phyloP scores from a whole-genome alignment of 352 stramenopile genomes.

The Globisporangium irregulare region DNA sequence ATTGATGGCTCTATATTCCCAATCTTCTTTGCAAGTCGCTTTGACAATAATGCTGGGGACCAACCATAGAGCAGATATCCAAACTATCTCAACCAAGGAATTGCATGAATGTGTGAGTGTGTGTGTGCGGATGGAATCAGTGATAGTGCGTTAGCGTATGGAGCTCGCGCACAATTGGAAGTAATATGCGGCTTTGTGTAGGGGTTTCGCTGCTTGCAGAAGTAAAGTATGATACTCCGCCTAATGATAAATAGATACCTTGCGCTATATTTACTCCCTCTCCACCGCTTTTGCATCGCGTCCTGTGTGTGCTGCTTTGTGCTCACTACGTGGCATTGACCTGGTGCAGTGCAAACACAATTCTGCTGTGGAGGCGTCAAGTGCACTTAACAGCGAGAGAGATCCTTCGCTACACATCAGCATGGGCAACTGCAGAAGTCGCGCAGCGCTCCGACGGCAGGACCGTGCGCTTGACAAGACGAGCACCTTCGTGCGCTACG shows the following conservation, averaged over 20 bases:
- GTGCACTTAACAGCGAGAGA: background rate
- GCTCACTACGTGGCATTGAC: background rate
- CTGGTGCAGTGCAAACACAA: background rate
- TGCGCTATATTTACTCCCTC: background rate
- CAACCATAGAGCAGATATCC: conserved; percentile 85
- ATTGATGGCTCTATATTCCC: conserved; percentile 92
- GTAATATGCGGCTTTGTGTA: background rate
- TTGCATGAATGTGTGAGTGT: conserved; percentile 2
- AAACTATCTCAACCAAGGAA: conserved; percentile 2
- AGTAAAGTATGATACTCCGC: background rate
- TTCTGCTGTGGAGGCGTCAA: background rate
- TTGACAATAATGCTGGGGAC: conserved; percentile 87
- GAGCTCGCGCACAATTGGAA: too few relatives aligned
- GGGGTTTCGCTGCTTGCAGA: background rate
- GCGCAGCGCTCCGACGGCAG: conserved; percentile 21
- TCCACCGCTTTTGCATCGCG: background rate
- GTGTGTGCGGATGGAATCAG: background rate
- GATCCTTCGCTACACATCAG: background rate
- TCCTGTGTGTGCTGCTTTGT: background rate
- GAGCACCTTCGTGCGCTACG: conserved; percentile 51
- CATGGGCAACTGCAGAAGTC: conserved; percentile 21
- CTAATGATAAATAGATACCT: background rate
- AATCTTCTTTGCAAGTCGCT: conserved; percentile 88
- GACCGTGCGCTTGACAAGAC: conserved; percentile 37
- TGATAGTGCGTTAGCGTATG: too few relatives aligned